phyloP scores from a whole-genome alignment of 2,329 filamentous ascomycete genomes.

The Emericellopsis atlantica region DNA sequence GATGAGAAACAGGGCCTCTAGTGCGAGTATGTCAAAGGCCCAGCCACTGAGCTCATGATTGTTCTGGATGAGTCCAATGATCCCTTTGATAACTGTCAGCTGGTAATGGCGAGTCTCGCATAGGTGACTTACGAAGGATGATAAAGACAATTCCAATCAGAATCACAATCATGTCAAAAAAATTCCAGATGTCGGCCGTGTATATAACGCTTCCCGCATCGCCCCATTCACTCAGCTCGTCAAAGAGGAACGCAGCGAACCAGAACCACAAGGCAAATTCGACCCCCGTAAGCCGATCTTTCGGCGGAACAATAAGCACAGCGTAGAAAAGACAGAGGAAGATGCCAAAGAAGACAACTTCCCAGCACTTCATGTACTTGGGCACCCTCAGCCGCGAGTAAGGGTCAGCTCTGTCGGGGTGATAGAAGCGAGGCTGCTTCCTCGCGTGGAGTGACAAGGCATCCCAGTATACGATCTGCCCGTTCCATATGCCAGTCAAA shows the following conservation, averaged over 20 bases:
- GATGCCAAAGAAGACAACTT: slow-evolving; percentile 66
- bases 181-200: slow-evolving; percentile 69
- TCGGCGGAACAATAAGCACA: slow-evolving; percentile 66
- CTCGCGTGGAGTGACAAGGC: slow-evolving; percentile 57
- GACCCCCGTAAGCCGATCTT: slow-evolving; percentile 48
- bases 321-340: slow-evolving; percentile 75
- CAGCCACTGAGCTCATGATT: slow-evolving; percentile 56
- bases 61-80: slow-evolving; percentile 28
- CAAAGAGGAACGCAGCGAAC: slow-evolving; percentile 79
- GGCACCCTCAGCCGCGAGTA: slow-evolving; percentile 69
- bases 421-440: slow-evolving; percentile 70
- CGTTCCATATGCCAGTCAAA: slow-evolving; percentile 74
- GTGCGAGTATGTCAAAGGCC: slow-evolving; percentile 77
- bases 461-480: slow-evolving; percentile 81
- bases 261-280: slow-evolving; percentile 73
- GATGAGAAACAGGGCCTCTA: slow-evolving; percentile 83
- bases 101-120: not conserved
- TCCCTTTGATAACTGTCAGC: slow-evolving; percentile 12
- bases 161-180: slow-evolving; percentile 65
- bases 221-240: slow-evolving; percentile 72
- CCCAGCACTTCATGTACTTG: slow-evolving; percentile 73
- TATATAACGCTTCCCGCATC: slow-evolving; percentile 85
- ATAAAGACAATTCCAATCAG: slow-evolving; percentile 60
- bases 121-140: slow-evolving; percentile 49
- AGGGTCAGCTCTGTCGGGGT: slow-evolving; percentile 51